A percentile compares a stretch with the other conserved stretches of the same genome.
Conservation (phyloP, 495 filamentous ascomycete species). For the Clavariopsis aquatica region DNA sequence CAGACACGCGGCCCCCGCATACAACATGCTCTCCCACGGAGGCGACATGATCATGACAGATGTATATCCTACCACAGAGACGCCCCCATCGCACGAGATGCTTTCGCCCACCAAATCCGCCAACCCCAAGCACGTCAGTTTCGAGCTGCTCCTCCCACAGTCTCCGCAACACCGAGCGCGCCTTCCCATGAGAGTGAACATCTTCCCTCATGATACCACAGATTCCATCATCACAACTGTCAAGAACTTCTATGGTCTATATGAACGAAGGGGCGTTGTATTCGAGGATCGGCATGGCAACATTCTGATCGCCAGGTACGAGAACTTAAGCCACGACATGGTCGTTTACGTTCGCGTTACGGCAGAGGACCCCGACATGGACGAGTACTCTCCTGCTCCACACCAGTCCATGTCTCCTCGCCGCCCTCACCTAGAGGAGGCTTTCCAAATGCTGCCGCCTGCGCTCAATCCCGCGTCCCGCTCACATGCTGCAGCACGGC, state of each 20-base stretch:
- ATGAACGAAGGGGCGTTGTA: conserved; percentile 76
- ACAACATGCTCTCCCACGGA: conserved; percentile 16
- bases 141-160: conserved; percentile 77
- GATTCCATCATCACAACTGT: conserved; percentile 95
- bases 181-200: conserved; percentile 87
- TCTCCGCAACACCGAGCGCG: conserved; percentile 72
- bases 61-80: conserved; percentile 31
- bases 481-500: conserved; percentile 67
- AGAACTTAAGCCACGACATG: conserved; percentile 90
- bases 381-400: conserved; percentile 24
- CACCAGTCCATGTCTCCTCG: conserved; percentile 42
- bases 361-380: conserved; percentile 54
- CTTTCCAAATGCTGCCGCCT: conserved; percentile 50
- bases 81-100: conserved; percentile 13
- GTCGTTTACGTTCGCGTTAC: conserved; percentile 85
- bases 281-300: conserved; percentile 87
- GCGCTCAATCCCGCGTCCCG: conserved; percentile 60
- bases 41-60: conserved; percentile 19
- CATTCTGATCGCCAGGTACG: conserved; percentile 89
- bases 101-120: conserved; percentile 22
- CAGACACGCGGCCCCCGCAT: conserved; percentile 16
- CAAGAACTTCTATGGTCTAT: conserved; percentile 96
- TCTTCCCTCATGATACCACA: conserved; percentile 89
- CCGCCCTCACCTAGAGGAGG: conserved; percentile 43
- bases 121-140: conserved; percentile 49